Evolutionary conservation across 1,284 basidiomycete genomes (phyloP).

Genomic region (Pisolithus thermaeus): DNA sequence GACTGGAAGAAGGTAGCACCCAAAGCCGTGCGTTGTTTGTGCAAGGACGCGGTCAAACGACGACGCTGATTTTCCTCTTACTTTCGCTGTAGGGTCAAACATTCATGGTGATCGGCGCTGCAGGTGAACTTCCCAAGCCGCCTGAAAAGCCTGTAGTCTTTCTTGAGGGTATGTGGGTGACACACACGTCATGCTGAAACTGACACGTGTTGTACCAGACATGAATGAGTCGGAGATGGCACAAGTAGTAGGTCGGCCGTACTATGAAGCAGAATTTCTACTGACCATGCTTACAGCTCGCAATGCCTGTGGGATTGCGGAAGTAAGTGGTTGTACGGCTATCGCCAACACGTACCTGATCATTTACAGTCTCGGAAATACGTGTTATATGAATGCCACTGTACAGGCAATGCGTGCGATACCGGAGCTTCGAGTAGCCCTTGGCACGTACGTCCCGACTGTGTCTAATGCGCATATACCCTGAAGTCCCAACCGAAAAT

Average conservation of each 20-base stretch:
- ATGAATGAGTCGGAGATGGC: conserved; percentile 83
- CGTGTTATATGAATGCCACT: conserved; percentile 95
- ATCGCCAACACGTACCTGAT: conserved; percentile 9
- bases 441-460: conserved; percentile 44
- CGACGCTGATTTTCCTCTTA: not conserved
- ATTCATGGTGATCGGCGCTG: conserved; percentile 88
- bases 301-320: conserved; percentile 64
- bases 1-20: conserved; percentile 79
- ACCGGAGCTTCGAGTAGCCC: conserved; percentile 76
- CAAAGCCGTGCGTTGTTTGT: conserved; percentile 54
- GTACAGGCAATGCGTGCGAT: conserved; percentile 89
- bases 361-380: conserved; percentile 67
- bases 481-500: not conserved
- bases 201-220: conserved; percentile 42
- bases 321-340: conserved; percentile 38
- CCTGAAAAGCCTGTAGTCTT: conserved; percentile 79
- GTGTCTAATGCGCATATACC: not conserved
- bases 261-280: conserved; percentile 1
- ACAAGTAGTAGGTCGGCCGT: conserved; percentile 51
- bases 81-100: conserved; percentile 52
- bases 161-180: conserved; percentile 53
- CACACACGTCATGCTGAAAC: conserved; percentile 4
- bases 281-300: conserved; percentile 34
- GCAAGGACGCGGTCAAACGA: conserved; percentile 2
- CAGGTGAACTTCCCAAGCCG: conserved; percentile 86